A percentile compares a stretch with the other conserved stretches of the same genome.
phyloP scores from a whole-genome alignment of 106 monocot species.

The Dioscorea zingiberensis region DNA sequence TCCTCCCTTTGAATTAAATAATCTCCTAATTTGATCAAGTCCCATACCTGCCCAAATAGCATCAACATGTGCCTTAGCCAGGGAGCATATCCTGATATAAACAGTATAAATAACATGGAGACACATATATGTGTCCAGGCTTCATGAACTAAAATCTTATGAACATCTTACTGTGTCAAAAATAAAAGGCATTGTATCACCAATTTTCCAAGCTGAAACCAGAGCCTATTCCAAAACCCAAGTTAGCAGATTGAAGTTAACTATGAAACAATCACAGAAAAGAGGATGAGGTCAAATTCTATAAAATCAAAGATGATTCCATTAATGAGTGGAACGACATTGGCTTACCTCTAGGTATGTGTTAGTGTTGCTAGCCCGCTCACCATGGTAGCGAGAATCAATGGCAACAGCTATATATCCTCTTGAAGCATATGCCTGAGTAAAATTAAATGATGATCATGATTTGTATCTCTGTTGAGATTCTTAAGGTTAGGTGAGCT shows the following conservation, averaged over 20 bases:
- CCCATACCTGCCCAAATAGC: constrained; percentile 68
- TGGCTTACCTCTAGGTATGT: constrained; percentile 74
- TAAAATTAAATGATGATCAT: constrained; percentile 1
- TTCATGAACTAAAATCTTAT: not conserved
- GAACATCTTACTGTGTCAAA: constrained; percentile 69
- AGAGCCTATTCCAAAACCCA: constrained; percentile 50
- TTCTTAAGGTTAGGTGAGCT: not conserved
- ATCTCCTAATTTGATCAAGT: constrained; percentile 91
- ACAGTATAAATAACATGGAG: too few species aligned
- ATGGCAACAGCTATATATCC: constrained; percentile 85
- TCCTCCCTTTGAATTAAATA: constrained; percentile 81
- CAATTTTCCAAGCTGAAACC: constrained; percentile 82
- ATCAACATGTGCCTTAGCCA: not conserved
- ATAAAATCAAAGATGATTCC: too few species aligned
- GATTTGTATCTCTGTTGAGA: not conserved
- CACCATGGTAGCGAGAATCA: constrained; percentile 97
- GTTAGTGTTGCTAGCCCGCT: constrained; percentile 59
- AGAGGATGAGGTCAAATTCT: not conserved
- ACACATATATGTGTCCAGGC: too few species aligned
- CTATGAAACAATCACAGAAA: constrained; percentile 4
- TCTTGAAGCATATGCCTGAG: constrained; percentile 90
- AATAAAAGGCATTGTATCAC: constrained; percentile 93
- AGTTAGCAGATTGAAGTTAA: not conserved
- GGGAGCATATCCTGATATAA: too few species aligned
- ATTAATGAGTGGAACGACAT: not conserved